A percentile compares a stretch with the other conserved stretches of the same genome.
These are phyloP conservation scores for Erucastrum elatum DNA, from an alignment of 345 rosid genomes.

Conservation along the genomic window DNA sequence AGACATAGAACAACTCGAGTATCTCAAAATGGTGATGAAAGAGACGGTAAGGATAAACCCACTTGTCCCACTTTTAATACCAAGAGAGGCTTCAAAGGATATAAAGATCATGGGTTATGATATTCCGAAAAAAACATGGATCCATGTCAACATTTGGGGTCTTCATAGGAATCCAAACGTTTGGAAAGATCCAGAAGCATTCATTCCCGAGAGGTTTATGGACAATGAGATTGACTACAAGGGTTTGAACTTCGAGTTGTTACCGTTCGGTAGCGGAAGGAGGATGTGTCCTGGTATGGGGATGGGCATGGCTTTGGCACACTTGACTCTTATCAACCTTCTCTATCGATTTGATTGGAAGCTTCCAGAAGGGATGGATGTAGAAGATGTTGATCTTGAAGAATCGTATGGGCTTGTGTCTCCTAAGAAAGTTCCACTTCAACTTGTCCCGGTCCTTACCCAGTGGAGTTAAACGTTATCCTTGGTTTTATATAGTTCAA, in stretches of 20 bases:
- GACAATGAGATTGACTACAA: neutral
- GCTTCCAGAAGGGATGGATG: neutral
- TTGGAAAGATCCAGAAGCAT: neutral
- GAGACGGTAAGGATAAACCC: neutral
- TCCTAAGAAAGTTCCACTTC: neutral
- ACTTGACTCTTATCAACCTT: neutral
- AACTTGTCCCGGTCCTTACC: neutral
- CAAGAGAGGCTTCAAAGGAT: neutral
- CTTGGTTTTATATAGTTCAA: neutral
- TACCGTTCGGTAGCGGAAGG: neutral
- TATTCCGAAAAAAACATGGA: neutral
- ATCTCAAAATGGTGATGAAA: neutral
- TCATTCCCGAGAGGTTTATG: neutral
- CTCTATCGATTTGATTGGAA: neutral
- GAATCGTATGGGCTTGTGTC: neutral
- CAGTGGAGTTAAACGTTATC: neutral
- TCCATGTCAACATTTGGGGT: neutral
- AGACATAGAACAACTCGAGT: neutral
- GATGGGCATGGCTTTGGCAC: neutral
- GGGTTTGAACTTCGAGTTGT: neutral
- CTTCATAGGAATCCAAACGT: neutral
- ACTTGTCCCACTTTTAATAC: neutral
- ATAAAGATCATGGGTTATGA: neutral
- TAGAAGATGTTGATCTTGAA: neutral
- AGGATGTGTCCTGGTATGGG: neutral